Evolutionary conservation across 495 filamentous ascomycete genomes (phyloP), one percentile per base, ranked within the genome.

Genomic region (Tuber indicum): DNA sequence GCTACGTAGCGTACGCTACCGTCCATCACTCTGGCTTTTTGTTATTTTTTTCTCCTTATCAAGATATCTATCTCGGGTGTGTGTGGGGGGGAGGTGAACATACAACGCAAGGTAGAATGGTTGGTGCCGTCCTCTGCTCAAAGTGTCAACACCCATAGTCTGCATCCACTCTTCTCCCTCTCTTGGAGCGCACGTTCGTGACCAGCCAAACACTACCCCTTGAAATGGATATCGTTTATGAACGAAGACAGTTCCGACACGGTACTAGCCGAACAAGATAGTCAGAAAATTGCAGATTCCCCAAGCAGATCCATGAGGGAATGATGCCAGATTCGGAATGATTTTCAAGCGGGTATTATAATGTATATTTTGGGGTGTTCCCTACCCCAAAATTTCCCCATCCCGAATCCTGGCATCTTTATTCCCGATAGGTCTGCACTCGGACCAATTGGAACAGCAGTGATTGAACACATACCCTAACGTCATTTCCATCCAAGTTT

Each of bases 201-300:
- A 91, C 96, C 96, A 99, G 26, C 95, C 95, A 17, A 91, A 92
- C 77, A 99, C 92, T 17, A 97, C 87, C 36, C 91, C 94, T 39
- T 88, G 86, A 82, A 96, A 97, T 39, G 87, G 84, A 84, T 97
- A 98, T 71, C 93, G 89, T 80, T 87, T 90, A 83, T 98, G 96
- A 73, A 86, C 87, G 82, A 98, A 96, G 3, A 96, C 89, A 78
- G 96, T 91, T 6, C 96, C 96, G 70, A 99, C 89, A 75, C 87
- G 89, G 85, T 91, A 95, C 74, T 83, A 86, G n/a, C 93, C 89
- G 42, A 71, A 72, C 21, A 26, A 8, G 26, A 17, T 23, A 36
- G 45, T 79, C 16, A 80, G 73, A 36, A 69, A 71, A 71, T 23
- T 26, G 43, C 23, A n/a, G 23, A 62, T 70, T 36, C n/a, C 17